Base-by-base conservation (phyloP, 1,284 basidiomycete species). In the Rhodotorula mucilaginosa region DNA sequence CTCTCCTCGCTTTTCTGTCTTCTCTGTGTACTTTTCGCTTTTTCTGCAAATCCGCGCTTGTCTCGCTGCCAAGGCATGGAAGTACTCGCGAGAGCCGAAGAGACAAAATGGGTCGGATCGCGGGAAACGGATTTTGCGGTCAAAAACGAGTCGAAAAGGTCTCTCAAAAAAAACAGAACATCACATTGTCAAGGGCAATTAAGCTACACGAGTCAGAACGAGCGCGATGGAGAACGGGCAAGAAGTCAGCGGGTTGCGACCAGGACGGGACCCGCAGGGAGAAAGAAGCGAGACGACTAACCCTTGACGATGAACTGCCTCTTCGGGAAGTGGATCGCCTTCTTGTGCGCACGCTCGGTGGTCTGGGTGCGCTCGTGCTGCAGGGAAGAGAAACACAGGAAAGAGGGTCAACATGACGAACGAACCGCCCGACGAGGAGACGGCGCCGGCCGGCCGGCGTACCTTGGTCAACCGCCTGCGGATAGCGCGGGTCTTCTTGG, bases 401-500 rank as follows among this genome's bases (percentile, higher is more conserved):
- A 26, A 26, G 26, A 26, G 26, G 26, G 26, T 26, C 26, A 26
- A 26, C 26, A 26, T 26, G 26, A 26, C 26, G 26, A 26, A 26
- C 26, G 26, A 26, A 26, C 26, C 26, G 26, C 26, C 26, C 26
- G 26, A 26, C 26, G 26, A 26, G 26, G 26, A 26, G 26, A 26
- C 26, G 26, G 26, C 26, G 26, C 26, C 26, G 26, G 26, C 26
- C 26, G 26, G 26, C 26, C 26, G 26, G 26, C 26, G 26, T 72
- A 92, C 92, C 86, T 90, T 89, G 80, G 93, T 94, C 83, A 99
- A 84, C 83, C 93, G 89, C 84, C 96, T 88, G 81, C 97, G 89
- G 87, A 99, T 97, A 71, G 97, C 97, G 79, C 97, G 92, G 77
- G 97, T 99, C 89, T 91, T 94, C 91, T 99, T 99, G 79, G 89